Evolutionary conservation across 139 green algal genomes (phyloP), one percentile per base, ranked within the genome.

Genomic region (Ostreobium quekettii): DNA sequence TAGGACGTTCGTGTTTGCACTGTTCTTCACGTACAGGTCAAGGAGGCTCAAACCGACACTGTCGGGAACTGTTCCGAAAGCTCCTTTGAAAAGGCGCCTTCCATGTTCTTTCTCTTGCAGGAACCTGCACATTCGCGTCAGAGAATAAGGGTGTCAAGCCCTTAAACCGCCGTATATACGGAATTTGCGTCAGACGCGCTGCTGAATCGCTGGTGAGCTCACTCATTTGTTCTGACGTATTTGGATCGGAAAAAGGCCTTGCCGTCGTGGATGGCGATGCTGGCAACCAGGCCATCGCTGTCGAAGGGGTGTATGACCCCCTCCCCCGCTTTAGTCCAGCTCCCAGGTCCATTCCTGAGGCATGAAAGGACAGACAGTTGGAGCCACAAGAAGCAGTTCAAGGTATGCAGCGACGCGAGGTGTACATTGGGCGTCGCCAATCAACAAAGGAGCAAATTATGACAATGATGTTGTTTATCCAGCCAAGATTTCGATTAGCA

Each of bases 291-390:
- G 0, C 70, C 70, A 32, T 75, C 70, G 19, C 30, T 47, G 42
- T 75, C 70, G 28, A 66, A 75, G 28, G 70, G 70, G 59, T 75
- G 70, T 36, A 4, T 30, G 26, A 70, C 32, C 26, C 36, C 46
- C 47, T 70, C 37, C 37, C n/a, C 19, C 19, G n/a, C 70, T 42
- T 28, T 30, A 8, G 46, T 60, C 29, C 47, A 46, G n/a, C 39
- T 75, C 29, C 70, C 70, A 29, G 70, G 70, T 4, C 70, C 70
- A 48, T 75, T 75, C 39, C 70, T 73, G 48, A 26, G 28, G 57
- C n/a, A n/a, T n/a, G n/a, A n/a, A n/a, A n/a, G n/a, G n/a, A n/a
- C n/a, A n/a, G n/a, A n/a, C n/a, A n/a, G n/a, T n/a, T n/a, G n/a
- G n/a, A n/a, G n/a, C n/a, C n/a, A n/a, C n/a, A n/a, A n/a, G n/a